phyloP scores from a whole-genome alignment of 441 rosid species.

The Erodium trifolium region DNA sequence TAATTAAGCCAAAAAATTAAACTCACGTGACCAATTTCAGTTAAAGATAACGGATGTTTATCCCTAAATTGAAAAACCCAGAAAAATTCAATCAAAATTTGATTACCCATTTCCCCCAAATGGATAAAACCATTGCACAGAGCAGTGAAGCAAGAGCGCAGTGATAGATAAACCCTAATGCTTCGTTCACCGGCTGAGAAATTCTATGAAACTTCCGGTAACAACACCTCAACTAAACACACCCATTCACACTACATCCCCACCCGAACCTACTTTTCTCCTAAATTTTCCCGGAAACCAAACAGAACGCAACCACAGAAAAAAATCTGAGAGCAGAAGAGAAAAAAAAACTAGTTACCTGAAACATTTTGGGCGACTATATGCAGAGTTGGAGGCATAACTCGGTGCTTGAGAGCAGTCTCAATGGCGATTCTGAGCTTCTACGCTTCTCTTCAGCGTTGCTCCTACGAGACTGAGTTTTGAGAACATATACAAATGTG shows the following conservation, averaged over 20 bases:
- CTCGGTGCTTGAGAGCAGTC: constrained; percentile 2
- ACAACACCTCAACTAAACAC: background rate
- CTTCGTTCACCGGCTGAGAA: background rate
- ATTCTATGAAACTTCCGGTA: background rate
- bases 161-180: background rate
- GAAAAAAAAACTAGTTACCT: constrained; percentile 25
- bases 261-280: background rate
- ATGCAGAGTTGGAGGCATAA: constrained; percentile 38
- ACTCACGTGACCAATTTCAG: no score
- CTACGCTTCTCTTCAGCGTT: background rate
- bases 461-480: background rate
- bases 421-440: background rate
- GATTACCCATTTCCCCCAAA: background rate
- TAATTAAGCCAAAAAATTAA: no score
- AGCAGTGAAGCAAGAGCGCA: background rate
- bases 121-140: background rate
- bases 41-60: no score
- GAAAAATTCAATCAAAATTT: background rate
- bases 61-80: background rate
- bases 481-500: background rate
- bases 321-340: background rate
- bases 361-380: constrained; percentile 26
- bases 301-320: constrained; percentile 14
- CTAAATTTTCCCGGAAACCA: constrained; percentile 16
- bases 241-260: constrained; percentile 1